These are phyloP conservation scores for Crithidia thermophila DNA, from an alignment of 208 protist species.

Conservation along the genomic window DNA sequence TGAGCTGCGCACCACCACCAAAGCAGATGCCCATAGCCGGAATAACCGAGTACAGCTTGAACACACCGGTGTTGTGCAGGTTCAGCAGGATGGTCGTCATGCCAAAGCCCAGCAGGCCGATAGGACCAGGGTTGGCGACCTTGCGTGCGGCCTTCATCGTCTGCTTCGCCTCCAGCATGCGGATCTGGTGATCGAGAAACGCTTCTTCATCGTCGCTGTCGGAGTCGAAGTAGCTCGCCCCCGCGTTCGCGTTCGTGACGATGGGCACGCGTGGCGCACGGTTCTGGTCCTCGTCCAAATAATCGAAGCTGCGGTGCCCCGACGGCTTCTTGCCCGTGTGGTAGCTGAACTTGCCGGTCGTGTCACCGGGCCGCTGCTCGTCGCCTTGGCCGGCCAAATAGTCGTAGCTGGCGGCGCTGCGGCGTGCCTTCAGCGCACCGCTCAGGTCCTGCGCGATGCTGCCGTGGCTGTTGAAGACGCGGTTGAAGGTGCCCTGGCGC, in stretches of 20 bases:
- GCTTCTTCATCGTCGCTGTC: slow-evolving; percentile 30
- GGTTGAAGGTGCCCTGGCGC: not conserved
- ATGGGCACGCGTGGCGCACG: not conserved
- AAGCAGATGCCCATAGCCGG: slow-evolving; percentile 52
- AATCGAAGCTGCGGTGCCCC: slow-evolving; percentile 20
- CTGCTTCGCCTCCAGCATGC: slow-evolving; percentile 31
- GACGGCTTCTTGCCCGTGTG: slow-evolving; percentile 9
- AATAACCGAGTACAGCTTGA: slow-evolving; percentile 34
- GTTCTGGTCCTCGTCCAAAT: slow-evolving; percentile 42
- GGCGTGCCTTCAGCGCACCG: slow-evolving; percentile 5
- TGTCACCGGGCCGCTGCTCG: not conserved
- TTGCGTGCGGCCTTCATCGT: slow-evolving; percentile 11
- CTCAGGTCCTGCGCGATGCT: slow-evolving; percentile 13
- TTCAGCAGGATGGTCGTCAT: slow-evolving; percentile 66
- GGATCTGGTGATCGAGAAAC: slow-evolving; percentile 28
- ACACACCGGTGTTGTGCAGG: slow-evolving; percentile 52
- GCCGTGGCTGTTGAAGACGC: slow-evolving; percentile 14
- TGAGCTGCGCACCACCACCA: slow-evolving; percentile 54
- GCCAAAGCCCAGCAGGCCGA: slow-evolving; percentile 60
- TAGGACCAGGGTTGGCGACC: slow-evolving; percentile 35
- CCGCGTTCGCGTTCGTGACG: not conserved
- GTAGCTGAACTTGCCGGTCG: not conserved
- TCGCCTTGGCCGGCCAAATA: slow-evolving; percentile 18
- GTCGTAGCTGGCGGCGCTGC: slow-evolving; percentile 33
- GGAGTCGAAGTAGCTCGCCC: slow-evolving; percentile 14